Evolutionary conservation across 2,329 filamentous ascomycete species (phyloP), one percentile per base, ranked within the genome.

Genomic region (Talaromyces pinophilus): DNA sequence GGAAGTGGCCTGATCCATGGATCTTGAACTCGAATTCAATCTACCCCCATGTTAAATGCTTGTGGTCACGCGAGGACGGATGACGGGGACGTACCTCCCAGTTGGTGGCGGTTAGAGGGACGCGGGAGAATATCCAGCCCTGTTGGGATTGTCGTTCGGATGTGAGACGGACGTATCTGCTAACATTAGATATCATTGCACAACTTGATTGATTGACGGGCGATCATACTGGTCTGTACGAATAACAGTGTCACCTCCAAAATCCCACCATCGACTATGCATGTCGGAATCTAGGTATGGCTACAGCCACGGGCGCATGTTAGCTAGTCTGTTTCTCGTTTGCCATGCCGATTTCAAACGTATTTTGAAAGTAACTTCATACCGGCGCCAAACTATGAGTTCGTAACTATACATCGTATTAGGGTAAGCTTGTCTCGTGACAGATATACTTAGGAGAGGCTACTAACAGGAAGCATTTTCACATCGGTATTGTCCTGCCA

Each of bases 181-280:
- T n/a, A 30, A 33, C 2, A 22, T 64, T 48, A 57, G 19, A 28
- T 65, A 46, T 40, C 55, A 42, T 19, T 17, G n/a, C 11, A 28
- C n/a, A 7, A 3, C 7, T 30, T 25, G 35, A 30, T 25, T 19
- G 19, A 28, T 30, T 42, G 25, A n/a, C 11, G 38, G 22, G 42
- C 25, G 55, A 55, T 50, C 65, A 59, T 77, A 84, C 82, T 87
- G 84, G 75, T 90, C 88, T 69, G 87, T 85, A 71, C 88, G 85
- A 74, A 97, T 86, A 73, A 99, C 90, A 48, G 94, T 92, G 82
- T 97, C 93, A 76, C 94, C 95, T 77, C 95, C 95, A 86, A 96
- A 99, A 82, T 99, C 95, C 82, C 94, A 99, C 94, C 95, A 99
- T 77, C 95, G 90, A 82, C 92, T 97, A 82, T 96, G 91, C 90